phyloP scores from a whole-genome alignment of 345 rosid species.

The Lepidium aucheri region DNA sequence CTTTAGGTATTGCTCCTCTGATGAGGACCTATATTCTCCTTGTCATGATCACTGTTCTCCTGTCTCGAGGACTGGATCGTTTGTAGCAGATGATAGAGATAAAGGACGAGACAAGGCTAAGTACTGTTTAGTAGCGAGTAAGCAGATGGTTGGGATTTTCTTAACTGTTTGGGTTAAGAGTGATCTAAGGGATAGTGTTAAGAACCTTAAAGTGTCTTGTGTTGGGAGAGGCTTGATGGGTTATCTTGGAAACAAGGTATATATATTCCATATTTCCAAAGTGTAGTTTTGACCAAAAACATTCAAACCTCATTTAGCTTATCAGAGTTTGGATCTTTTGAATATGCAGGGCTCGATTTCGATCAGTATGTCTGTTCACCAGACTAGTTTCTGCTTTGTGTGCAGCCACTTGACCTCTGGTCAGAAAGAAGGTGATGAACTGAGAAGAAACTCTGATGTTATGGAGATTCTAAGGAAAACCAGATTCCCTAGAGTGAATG shows the following conservation, averaged over 20 bases:
- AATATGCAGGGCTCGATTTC: constrained; percentile 89
- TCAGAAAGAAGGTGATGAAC: constrained; percentile 95
- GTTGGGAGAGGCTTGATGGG: constrained; percentile 99
- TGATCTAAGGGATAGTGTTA: constrained; percentile 61
- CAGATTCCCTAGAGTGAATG: constrained; percentile 77
- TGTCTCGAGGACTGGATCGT: constrained; percentile 37
- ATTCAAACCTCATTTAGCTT: background rate
- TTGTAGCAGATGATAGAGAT: constrained; percentile 47
- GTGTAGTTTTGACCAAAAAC: background rate
- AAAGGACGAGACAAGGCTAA: constrained; percentile 44
- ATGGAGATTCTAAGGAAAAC: constrained; percentile 96
- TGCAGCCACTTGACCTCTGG: constrained; percentile 97
- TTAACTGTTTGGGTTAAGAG: constrained; percentile 89
- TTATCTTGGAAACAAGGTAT: constrained; percentile 96
- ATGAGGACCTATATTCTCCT: constrained; percentile 78
- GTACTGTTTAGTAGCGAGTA: constrained; percentile 86
- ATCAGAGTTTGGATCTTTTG: background rate
- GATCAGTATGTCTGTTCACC: constrained; percentile 91
- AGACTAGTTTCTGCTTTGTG: constrained; percentile 92
- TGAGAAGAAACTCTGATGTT: constrained; percentile 88
- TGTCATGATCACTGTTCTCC: constrained; percentile 42
- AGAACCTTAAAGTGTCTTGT: constrained; percentile 86
- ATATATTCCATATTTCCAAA: background rate
- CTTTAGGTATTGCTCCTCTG: constrained; percentile 65
- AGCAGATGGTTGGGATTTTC: constrained; percentile 98